Base-by-base conservation (phyloP, 768 basidiomycete species). In the Saitozyma podzolica region DNA sequence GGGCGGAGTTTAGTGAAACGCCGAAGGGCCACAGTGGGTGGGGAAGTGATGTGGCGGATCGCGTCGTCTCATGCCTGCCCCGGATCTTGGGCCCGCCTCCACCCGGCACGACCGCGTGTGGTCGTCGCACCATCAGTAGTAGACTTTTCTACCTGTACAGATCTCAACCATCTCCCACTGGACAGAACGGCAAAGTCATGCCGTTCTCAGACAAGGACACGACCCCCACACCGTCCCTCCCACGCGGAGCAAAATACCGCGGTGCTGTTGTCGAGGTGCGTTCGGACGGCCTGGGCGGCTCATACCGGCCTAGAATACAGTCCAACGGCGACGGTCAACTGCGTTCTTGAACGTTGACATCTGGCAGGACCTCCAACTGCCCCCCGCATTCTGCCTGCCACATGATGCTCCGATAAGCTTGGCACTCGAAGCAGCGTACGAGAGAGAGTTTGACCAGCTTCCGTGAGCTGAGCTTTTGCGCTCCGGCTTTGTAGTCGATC, bases 371-470 rank as follows among this genome's bases (percentile, higher is more conserved):
- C 70, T 80, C 3, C 78, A 81, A 69, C 73, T 81, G 3, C 88
- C 91, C 0, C 93, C 93, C 9, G 93, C 92, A 0, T 94, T 94
- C 78, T 85, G 88, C 14, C 83, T 95, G 3, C 88, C 89, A 8
- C 81, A 83, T 10, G 83, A 84, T 61, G 91, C 91, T 72, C 83
- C 85, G 17, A 86, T 94, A 61, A 84, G 85, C 9, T 83, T 85
- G 20, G 92, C 90, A 1, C 85, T 95, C 39, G 91, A 91, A 69
- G 84, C 89, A 29, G 93, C 92, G 0, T 95, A 93, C 70, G 93
- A 96, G 67, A 86, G 92, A 41, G 93, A 96, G 76, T 96, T 94
- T 80, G 92, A 92, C 16, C 88, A 94, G 70, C 88, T 95, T 64
- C 93, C 93, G 93, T 94, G 70, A 72, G 81, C 80, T 19, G 42